Evolutionary conservation across 345 rosid species (phyloP), one percentile per base, ranked within the genome.

Genomic region (Linum lewisii): DNA sequence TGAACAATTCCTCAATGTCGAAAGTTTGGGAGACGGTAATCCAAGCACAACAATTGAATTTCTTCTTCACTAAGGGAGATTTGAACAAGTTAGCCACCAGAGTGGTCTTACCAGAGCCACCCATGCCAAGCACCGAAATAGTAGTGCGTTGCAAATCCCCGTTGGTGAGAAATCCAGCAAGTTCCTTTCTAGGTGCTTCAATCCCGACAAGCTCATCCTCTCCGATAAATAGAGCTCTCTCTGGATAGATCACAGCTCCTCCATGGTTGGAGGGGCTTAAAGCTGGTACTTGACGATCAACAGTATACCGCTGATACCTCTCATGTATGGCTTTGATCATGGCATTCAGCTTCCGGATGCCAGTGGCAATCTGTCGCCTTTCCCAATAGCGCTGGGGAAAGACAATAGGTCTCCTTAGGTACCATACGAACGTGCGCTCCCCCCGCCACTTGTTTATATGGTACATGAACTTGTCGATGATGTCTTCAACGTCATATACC

Each of bases 121-220:
- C 76, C 72, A 72, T 72, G 8, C 76, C 76, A 8, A 72, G 68
- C 37, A 72, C 42, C 0, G 66, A 72, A 59, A 67, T 34, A 23
- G 60, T 25, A 0, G 36, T 53, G 1, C 51, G 66, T 6, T 24
- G 52, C 1, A 23, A 24, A 55, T 56, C 61, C 20, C 53, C 66
- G 13, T 34, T 56, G 21, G 57, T 50, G 15, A 72, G 54, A 58
- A 60, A 21, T 26, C 64, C 63, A 1, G 57, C 29, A 21, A 79
- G 63, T 66, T 56, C 55, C 11, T 45, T 24, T 2, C 61, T 69
- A 18, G 65, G 69, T 42, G 37, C 54, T 36, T 69, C 70, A 21
- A 79, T 76, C 57, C 83, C 83, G 18, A 79, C 78, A 37, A 71
- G 70, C 51, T 72, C 72, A 21, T 63, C 72, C 21, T 77, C 76